Evolutionary conservation across 805 yeast genomes (phyloP).

Genomic region (Starmerella powellii): DNA sequence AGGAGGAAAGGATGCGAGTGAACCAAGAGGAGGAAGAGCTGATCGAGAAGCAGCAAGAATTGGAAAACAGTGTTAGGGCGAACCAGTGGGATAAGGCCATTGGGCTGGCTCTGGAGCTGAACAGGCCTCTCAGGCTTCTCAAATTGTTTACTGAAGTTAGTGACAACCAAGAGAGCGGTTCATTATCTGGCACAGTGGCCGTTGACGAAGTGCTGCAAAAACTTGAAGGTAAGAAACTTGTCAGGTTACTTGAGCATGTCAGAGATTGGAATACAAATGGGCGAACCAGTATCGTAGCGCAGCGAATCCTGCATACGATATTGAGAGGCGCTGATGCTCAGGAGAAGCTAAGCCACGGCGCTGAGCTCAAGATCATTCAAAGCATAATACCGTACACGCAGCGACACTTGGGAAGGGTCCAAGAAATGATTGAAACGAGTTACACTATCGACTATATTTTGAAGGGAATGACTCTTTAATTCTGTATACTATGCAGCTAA

Average conservation of each 20-base stretch:
- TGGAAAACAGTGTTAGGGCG: conserved; percentile 57
- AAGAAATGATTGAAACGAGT: conserved; percentile 73
- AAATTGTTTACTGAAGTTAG: conserved; percentile 56
- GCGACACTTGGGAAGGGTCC: conserved; percentile 68
- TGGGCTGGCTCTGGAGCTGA: conserved; percentile 66
- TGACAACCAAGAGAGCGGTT: conserved; percentile 35
- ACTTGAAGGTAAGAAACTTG: conserved; percentile 49
- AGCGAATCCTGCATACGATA: conserved; percentile 56
- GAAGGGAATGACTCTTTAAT: conserved; percentile 39
- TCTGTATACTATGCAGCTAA: not conserved
- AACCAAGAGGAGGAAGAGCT: conserved; percentile 41
- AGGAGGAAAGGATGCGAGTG: conserved; percentile 47
- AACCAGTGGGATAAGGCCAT: conserved; percentile 86
- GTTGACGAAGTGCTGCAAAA: conserved; percentile 53
- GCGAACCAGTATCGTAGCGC: conserved; percentile 67
- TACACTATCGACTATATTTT: conserved; percentile 74
- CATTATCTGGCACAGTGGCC: conserved; percentile 43
- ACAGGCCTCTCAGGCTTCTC: conserved; percentile 82
- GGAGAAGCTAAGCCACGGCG: conserved; percentile 47
- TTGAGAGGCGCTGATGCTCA: conserved; percentile 41
- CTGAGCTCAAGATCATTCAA: conserved; percentile 57
- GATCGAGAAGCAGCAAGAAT: conserved; percentile 81
- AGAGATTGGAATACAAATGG: conserved; percentile 95
- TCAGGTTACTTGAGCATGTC: conserved; percentile 54
- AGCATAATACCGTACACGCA: conserved; percentile 79